Percentiles rank a stretch among this genome's conserved stretches.
Conservation (phyloP, 805 yeast genomes). For the Wickerhamomyces rabaulensis region DNA sequence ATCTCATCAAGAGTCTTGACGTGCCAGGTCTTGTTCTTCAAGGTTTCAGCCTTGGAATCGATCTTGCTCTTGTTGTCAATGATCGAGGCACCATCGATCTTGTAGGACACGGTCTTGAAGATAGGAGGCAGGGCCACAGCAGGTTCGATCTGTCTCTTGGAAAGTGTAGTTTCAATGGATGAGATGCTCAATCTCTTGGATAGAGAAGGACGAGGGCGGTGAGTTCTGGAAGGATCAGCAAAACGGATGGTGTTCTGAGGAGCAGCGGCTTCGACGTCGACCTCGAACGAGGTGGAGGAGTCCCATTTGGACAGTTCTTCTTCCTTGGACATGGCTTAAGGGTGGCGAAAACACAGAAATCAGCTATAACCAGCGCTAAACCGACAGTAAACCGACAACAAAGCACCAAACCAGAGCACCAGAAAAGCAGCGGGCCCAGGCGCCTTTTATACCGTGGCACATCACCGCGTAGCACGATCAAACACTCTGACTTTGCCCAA, state of each 20-base stretch:
- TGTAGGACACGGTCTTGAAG: conserved; percentile 34
- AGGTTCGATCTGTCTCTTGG: conserved; percentile 15
- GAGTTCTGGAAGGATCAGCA: not conserved
- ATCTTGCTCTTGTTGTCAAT: conserved; percentile 9
- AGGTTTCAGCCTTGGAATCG: conserved; percentile 17
- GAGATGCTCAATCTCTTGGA: not conserved
- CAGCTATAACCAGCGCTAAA: not conserved
- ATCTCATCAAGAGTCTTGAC: conserved; percentile 22
- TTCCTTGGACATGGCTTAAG: not conserved
- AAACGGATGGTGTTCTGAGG: conserved; percentile 6
- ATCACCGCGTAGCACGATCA: too few relatives aligned
- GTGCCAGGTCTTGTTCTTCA: conserved; percentile 29
- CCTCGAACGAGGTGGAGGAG: not conserved
- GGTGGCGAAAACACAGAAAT: not conserved
- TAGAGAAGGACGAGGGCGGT: not conserved
- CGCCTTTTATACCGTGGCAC: too few relatives aligned
- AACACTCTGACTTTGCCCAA: too few relatives aligned
- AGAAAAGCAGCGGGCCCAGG: too few relatives aligned
- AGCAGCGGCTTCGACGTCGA: conserved; percentile 7
- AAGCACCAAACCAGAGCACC: too few relatives aligned
- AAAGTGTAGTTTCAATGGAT: not conserved
- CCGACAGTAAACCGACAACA: too few relatives aligned
- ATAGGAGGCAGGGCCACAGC: conserved; percentile 30
- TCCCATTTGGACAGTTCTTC: not conserved
- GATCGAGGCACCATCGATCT: conserved; percentile 23